Base-by-base conservation (phyloP, 2,329 filamentous ascomycete species). In the Trichoderma simmonsii region DNA sequence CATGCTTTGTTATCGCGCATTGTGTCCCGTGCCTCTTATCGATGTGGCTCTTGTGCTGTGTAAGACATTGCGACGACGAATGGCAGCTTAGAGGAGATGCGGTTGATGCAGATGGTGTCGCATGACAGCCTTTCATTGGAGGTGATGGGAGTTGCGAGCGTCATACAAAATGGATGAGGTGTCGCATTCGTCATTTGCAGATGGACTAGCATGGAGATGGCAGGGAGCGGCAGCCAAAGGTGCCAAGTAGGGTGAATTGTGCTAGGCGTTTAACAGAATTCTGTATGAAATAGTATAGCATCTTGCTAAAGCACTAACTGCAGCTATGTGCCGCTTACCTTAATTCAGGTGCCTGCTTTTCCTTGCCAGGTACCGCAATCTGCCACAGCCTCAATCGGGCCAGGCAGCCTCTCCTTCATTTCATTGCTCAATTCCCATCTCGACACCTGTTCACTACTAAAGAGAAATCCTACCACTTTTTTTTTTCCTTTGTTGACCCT, bases 111-210 rank as follows among this genome's bases (percentile, higher is more conserved):
- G 65, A 43, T 48, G 65, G 54, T 60, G 65, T 24, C 54, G 21
- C 66, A 14, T n/a, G 57, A 30, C 26, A 39, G 18, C 39, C 57
- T 32, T 54, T 54, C 67, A 70, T 70, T 70, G 67, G 67, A 61
- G 26, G 57, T 6, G 67, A 62, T 43, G 28, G 14, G 24, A 34
- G 26, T 39, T 39, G 39, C n/a, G 39, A 34, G 56, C 65, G 56
- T 69, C 56, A 61, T 69, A 15, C 36, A 69, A 39, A 14, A 48
- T 51, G 34, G 36, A 69, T 69, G 66, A 61, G 66, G 43, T 69
- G 65, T 69, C 65, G 65, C 65, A 61, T 69, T 61, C 66, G 66
- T 69, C 66, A 69, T 62, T 30, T 59, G 54, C 32, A 28, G 36
- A 5, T 18, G 56, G 65, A 30, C 28, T 65, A 54, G 39, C 39